phyloP scores from a whole-genome alignment of 2,329 filamentous ascomycete genomes.

The Talaromyces islandicus region DNA sequence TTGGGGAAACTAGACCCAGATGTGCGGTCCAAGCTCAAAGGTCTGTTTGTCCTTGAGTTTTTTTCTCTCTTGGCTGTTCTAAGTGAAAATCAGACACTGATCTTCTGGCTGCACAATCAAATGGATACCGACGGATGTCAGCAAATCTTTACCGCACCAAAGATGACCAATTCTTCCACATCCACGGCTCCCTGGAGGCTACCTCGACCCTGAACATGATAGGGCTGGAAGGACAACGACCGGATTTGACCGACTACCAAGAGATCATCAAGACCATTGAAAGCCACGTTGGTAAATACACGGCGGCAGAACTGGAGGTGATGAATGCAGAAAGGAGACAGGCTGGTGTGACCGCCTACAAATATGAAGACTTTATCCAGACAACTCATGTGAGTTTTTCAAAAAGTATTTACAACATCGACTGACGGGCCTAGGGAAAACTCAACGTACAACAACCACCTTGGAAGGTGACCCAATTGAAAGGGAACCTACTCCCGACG shows the following conservation, averaged over 20 bases:
- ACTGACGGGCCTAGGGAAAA: conserved; percentile 14
- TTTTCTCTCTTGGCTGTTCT: background rate
- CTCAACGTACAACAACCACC: conserved; percentile 29
- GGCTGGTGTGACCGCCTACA: conserved; percentile 56
- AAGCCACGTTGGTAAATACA: conserved; percentile 50
- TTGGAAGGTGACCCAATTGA: conserved; percentile 28
- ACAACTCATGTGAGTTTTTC: conserved; percentile 43
- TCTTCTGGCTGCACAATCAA: conserved; percentile 63
- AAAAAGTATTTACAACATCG: background rate
- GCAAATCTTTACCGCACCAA: conserved; percentile 67
- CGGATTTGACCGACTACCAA: conserved; percentile 56
- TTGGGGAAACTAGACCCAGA: conserved; percentile 32
- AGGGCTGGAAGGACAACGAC: conserved; percentile 56
- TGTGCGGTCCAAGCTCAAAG: conserved; percentile 33
- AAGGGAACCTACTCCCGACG: conserved; percentile 22
- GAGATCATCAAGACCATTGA: conserved; percentile 57
- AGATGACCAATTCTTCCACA: conserved; percentile 65
- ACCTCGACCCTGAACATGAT: conserved; percentile 65
- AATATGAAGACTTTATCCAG: conserved; percentile 53
- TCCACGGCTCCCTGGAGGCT: conserved; percentile 69
- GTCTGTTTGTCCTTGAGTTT: conserved; percentile 17
- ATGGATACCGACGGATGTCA: conserved; percentile 64
- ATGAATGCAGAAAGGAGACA: conserved; percentile 53
- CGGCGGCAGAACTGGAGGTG: conserved; percentile 51
- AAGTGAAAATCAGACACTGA: conserved; percentile 54